These are phyloP conservation scores for Chimonanthus praecox DNA, from an alignment of 164 flowering plant species.

Conservation along the genomic window DNA sequence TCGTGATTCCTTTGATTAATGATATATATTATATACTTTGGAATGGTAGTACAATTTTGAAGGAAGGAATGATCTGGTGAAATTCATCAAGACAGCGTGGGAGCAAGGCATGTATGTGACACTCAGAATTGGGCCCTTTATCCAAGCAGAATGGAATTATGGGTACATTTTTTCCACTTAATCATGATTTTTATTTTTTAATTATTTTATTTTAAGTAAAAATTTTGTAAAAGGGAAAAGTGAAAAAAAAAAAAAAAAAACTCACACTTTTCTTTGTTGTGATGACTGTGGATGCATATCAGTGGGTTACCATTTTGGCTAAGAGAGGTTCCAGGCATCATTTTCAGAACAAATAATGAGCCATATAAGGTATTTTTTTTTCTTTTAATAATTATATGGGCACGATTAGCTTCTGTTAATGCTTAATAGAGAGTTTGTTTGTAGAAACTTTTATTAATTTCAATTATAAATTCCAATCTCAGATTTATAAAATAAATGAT, in stretches of 20 bases:
- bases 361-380: constrained; percentile 53
- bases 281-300: not conserved
- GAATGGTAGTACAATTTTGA: constrained; percentile 39
- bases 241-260: no score
- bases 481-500: no score
- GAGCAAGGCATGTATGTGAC: constrained; percentile 36
- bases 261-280: not conserved
- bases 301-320: constrained; percentile 91
- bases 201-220: no score
- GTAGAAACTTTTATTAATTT: no score
- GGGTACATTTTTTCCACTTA: constrained; percentile 21
- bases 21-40: not conserved
- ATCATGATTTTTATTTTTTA: not conserved
- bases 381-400: not conserved
- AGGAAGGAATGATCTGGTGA: constrained; percentile 44
- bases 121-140: constrained; percentile 53
- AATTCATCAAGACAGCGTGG: constrained; percentile 38
- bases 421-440: not conserved
- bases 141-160: constrained; percentile 47
- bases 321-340: constrained; percentile 52
- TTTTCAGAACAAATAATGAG: constrained; percentile 54
- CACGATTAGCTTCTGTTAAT: not conserved
- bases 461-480: no score
- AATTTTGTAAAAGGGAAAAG: no score
- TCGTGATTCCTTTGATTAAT: not conserved